Base-by-base conservation (phyloP, 495 filamentous ascomycete species). In the Aspergillus ostianus region DNA sequence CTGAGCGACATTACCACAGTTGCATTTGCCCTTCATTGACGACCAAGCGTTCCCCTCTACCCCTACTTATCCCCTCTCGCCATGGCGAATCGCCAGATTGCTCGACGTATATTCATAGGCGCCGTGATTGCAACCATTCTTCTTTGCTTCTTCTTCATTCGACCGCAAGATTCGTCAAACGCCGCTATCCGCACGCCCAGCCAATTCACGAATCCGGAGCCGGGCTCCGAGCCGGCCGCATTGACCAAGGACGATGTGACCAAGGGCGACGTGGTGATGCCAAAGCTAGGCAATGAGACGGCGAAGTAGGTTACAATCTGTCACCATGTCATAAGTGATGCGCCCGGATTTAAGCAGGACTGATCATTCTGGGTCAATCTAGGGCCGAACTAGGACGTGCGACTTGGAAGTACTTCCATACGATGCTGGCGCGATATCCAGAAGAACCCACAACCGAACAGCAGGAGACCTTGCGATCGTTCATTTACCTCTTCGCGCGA, bases 401-500 rank as follows among this genome's bases (percentile, higher is more conserved):
- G 26, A 86, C 90, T 20, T 96, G 91, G 93, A 92, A 93, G 68
- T 85, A 96, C 64, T 85, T 98, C 67, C 94, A 98, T 74, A 98
- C 95, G 1, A 94, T 91, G 71, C 91, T 98, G 83, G 89, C 91
- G 41, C 87, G 92, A 56, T 98, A 93, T 75, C 95, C 94, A 46
- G 90, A 93, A 63, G 82, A 88, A 56, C 93, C 94, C 0, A 89
- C 88, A 0, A 70, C 82, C 54, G 91, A 96, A 63, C 92, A 98
- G 68, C 87, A 89, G 57, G 82, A 88, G 46, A 91, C 95, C 3
- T 80, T 98, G 45, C 84, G 87, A 62, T 88, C 88, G 6, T 98
- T 89, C 74, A 86, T 98, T 63, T 85, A 91, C 69, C 83, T 98
- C 2, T 98, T 98, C 65, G 89, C 91, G 27, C 85, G 94, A 45